phyloP scores from a whole-genome alignment of 331 rosid species.

The Pyracantha coccinea region DNA sequence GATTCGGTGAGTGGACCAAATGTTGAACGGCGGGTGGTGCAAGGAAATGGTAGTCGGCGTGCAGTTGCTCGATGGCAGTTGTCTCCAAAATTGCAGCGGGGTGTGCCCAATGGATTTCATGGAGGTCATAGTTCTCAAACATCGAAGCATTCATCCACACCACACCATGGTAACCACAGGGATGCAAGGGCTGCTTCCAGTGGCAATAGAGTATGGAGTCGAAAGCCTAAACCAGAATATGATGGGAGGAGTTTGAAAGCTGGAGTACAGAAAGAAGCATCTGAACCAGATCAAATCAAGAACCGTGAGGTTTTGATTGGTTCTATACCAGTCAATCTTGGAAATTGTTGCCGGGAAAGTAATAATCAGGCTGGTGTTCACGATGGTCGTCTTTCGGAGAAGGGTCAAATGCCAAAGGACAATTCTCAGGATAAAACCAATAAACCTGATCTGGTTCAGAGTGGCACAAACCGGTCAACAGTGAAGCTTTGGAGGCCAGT shows the following conservation, averaged over 20 bases:
- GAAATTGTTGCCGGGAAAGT: constrained; percentile 43
- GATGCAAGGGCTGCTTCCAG: constrained; percentile 31
- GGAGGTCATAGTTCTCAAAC: constrained; percentile 37
- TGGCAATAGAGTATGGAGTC: constrained; percentile 52
- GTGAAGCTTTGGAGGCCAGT: constrained; percentile 55
- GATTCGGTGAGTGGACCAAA: constrained; percentile 22
- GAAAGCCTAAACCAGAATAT: constrained; percentile 47
- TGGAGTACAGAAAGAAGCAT: constrained; percentile 26
- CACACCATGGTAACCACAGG: constrained; percentile 35
- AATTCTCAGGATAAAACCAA: constrained; percentile 34
- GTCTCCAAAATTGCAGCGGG: constrained; percentile 34
- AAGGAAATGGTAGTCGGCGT: constrained; percentile 24
- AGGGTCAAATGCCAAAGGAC: constrained; percentile 28
- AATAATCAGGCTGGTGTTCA: constrained; percentile 19
- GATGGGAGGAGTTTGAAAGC: constrained; percentile 32
- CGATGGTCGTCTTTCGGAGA: constrained; percentile 27
- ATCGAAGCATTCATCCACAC: constrained; percentile 29
- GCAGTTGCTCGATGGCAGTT: constrained; percentile 27
- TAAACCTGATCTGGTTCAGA: constrained; percentile 31
- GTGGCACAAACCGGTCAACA: constrained; percentile 28
- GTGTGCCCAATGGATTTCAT: constrained; percentile 25
- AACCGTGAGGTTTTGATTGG: constrained; percentile 67
- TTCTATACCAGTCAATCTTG: constrained; percentile 60
- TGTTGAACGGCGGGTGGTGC: constrained; percentile 33
- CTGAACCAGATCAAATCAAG: constrained; percentile 29